Conservation (phyloP, 495 filamentous ascomycete genomes). For the Daldinia grandis region DNA sequence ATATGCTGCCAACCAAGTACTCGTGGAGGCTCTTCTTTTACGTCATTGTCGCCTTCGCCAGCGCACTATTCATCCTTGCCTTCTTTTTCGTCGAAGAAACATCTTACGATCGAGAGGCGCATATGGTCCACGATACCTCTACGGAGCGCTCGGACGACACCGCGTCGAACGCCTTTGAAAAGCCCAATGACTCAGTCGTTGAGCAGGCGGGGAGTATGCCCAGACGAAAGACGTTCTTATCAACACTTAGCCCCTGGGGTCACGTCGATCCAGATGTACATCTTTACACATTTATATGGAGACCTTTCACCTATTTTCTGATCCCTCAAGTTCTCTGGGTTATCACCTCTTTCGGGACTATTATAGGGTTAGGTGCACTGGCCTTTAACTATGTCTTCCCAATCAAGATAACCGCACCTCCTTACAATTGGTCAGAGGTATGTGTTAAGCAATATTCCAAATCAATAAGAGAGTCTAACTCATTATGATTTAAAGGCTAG, state of each 20-base stretch:
- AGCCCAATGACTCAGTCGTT: slow-evolving; percentile 18
- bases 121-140: slow-evolving; percentile 6
- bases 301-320: slow-evolving; percentile 62
- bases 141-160: slow-evolving; percentile 5
- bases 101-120: slow-evolving; percentile 54
- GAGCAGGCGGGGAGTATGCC: slow-evolving; percentile 37
- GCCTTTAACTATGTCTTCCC: slow-evolving; percentile 63
- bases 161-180: slow-evolving; percentile 10
- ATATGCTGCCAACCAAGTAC: slow-evolving; percentile 48
- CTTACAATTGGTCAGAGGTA: slow-evolving; percentile 47
- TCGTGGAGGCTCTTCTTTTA: slow-evolving; percentile 61
- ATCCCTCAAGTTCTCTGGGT: slow-evolving; percentile 67
- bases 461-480: slow-evolving; percentile 41
- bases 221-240: slow-evolving; percentile 52
- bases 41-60: slow-evolving; percentile 54
- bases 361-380: slow-evolving; percentile 48
- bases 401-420: slow-evolving; percentile 65
- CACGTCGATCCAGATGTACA: slow-evolving; percentile 52
- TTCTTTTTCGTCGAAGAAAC: slow-evolving; percentile 59
- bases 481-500: slow-evolving; percentile 59
- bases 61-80: slow-evolving; percentile 62
- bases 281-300: slow-evolving; percentile 59
- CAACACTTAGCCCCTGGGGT: slow-evolving; percentile 55
- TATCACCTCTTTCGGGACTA: slow-evolving; percentile 56
- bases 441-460: background rate